A percentile compares a stretch with the other conserved stretches of the same genome.
Evolutionary conservation across 2,329 filamentous ascomycete species (phyloP).

Genomic region (Botrytis paeoniae): DNA sequence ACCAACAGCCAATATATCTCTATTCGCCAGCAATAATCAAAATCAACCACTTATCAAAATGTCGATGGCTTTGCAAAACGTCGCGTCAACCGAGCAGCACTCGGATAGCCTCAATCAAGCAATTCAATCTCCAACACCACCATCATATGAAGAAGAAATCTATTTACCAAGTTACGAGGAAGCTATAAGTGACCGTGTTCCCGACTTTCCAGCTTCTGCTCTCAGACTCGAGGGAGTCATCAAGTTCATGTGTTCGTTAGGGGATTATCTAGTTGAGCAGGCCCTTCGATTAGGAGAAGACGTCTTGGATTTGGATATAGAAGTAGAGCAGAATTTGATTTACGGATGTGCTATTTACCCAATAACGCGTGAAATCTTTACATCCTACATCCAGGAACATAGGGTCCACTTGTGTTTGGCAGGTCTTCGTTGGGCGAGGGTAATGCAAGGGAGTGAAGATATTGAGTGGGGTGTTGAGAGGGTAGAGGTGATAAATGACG

Average conservation of each 20-base stretch:
- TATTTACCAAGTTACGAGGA: background rate
- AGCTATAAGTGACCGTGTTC: background rate
- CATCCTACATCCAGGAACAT: background rate
- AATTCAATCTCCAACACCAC: background rate
- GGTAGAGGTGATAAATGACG: background rate
- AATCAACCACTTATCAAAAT: background rate
- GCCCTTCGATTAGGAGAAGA: background rate
- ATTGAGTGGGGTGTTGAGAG: background rate
- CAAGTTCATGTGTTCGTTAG: background rate
- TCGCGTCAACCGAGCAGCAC: background rate
- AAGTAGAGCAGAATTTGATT: background rate
- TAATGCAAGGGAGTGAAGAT: background rate
- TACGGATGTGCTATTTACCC: background rate
- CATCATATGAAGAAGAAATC: background rate
- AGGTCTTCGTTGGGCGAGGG: background rate
- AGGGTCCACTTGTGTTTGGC: background rate
- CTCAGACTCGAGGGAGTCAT: background rate
- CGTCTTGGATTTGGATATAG: background rate
- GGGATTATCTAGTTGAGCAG: background rate
- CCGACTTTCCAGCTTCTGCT: background rate
- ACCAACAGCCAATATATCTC: background rate
- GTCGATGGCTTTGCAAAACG: background rate
- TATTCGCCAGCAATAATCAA: too few species aligned
- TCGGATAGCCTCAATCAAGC: background rate
- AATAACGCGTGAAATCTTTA: rapidly evolving